Percentiles rank a stretch among this genome's conserved stretches.
Conservation (phyloP, 352 stramenopile species). For the Phytophthora litchii region DNA sequence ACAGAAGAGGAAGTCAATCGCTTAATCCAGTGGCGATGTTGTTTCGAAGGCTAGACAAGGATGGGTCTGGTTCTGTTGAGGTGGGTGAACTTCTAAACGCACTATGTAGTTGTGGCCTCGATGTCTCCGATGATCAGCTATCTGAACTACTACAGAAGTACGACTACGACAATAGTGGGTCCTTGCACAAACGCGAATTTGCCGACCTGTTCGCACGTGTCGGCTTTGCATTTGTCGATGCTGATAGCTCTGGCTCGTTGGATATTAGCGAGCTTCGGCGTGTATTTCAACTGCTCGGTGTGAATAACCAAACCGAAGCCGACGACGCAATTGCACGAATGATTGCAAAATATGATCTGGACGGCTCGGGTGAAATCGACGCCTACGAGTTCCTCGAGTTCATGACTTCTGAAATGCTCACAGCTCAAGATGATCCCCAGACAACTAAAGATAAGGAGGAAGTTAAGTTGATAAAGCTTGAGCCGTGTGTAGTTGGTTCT, state of each 20-base stretch:
- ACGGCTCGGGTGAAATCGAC: slow-evolving; percentile 77
- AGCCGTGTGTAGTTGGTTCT: slow-evolving; percentile 22
- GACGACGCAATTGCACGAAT: slow-evolving; percentile 46
- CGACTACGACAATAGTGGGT: slow-evolving; percentile 58
- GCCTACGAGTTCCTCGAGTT: slow-evolving; percentile 78
- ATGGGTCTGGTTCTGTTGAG: slow-evolving; percentile 56
- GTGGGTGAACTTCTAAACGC: slow-evolving; percentile 40
- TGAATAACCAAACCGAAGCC: slow-evolving; percentile 41
- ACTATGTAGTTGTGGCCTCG: slow-evolving; percentile 41
- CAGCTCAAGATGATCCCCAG: slow-evolving; percentile 11
- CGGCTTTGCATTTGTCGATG: slow-evolving; percentile 66
- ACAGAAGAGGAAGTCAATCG: background rate
- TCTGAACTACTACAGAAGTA: slow-evolving; percentile 47
- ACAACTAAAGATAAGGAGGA: slow-evolving; percentile 1
- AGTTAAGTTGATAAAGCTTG: slow-evolving; percentile 9
- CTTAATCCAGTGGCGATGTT: slow-evolving; percentile 38
- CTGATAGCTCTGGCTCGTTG: slow-evolving; percentile 57
- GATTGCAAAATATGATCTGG: slow-evolving; percentile 69
- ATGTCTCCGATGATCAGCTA: slow-evolving; percentile 42
- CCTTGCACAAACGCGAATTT: slow-evolving; percentile 55
- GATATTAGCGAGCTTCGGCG: slow-evolving; percentile 53
- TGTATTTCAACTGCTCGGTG: slow-evolving; percentile 58
- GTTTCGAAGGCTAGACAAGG: slow-evolving; percentile 56
- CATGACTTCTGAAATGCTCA: slow-evolving; percentile 61
- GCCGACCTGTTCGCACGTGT: slow-evolving; percentile 61